Percentiles rank a stretch among this genome's conserved stretches.
These are phyloP conservation scores for Cladosporium sp. DNA, from an alignment of 2,329 filamentous ascomycete genomes.

Conservation along the genomic window DNA sequence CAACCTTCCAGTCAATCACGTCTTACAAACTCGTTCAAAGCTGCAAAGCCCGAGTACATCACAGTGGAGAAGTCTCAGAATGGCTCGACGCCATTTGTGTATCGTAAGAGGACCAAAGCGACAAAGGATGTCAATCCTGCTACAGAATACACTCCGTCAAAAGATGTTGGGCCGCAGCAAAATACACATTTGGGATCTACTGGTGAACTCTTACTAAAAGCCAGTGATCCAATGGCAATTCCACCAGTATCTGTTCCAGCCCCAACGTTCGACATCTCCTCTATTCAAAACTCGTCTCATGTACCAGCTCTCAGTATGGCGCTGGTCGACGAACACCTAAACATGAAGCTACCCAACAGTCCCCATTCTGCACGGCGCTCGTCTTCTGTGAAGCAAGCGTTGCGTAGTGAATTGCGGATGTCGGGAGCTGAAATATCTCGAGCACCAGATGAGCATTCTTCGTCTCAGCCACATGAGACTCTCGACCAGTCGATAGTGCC, in stretches of 20 bases:
- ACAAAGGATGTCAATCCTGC: background rate
- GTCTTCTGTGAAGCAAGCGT: conserved; percentile 20
- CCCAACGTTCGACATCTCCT: conserved; percentile 22
- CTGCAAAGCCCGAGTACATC: background rate
- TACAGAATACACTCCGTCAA: background rate
- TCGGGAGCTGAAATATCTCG: conserved; percentile 22
- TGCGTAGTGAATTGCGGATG: conserved; percentile 22
- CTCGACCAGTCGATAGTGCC: background rate
- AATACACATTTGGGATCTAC: background rate
- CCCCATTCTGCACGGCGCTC: conserved; percentile 12
- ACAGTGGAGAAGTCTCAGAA: conserved; percentile 8
- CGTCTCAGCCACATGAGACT: conserved; percentile 17
- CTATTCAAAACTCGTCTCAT: conserved; percentile 17
- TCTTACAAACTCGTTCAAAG: background rate
- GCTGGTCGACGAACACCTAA: conserved; percentile 18
- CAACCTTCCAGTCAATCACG: background rate
- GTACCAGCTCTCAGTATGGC: conserved; percentile 18
- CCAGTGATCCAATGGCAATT: background rate
- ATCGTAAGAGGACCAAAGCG: conserved; percentile 18
- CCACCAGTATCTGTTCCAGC: background rate
- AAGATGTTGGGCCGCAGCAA: background rate
- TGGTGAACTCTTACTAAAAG: background rate
- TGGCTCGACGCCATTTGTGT: conserved; percentile 25
- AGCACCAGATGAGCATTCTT: conserved; percentile 12
- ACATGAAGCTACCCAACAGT: conserved; percentile 12